Evolutionary conservation across 1,284 basidiomycete genomes (phyloP), one percentile per base, ranked within the genome.

Genomic region (Naganishia albida): DNA sequence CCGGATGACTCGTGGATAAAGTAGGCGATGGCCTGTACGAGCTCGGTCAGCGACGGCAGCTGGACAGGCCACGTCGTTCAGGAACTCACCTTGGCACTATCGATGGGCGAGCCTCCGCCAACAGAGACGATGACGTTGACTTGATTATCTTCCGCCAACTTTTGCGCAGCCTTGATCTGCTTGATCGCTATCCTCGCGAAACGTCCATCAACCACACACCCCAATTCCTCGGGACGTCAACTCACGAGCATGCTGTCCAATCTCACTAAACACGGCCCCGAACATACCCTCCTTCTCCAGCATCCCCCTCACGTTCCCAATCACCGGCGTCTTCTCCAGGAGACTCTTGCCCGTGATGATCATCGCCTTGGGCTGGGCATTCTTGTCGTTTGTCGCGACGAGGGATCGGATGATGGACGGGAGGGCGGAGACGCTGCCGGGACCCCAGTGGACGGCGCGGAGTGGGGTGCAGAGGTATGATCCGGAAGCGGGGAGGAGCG

Each of bases 41-140:
- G 2, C 20, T 7, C 15, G 18, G 44, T 34, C 12, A 50, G 54
- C 25, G 16, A 38, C 25, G 18, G 54, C 20, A 8, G n/a, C 16
- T 52, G 28, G 39, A 20, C 34, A 34, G 34, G 34, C 8, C 34
- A 52, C 16, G 15, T 18, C 0, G 38, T 18, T 25, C 28, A 15
- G 23, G 18, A 16, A 53, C 64, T 43, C 7, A 67, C 69, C 72
- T 90, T 90, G 34, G 87, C 81, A 2, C 87, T 88, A 74, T 91
- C 90, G 66, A 90, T 82, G 13, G 89, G 88, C 1, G 88, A 89
- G 40, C 89, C 90, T 34, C 90, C 90, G 2, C 90, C 90, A 34
- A 91, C 82, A 40, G 88, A 81, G 51, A 90, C 83, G 71, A 90
- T 84, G 46, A 86, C 81, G 72, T 90, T 67, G 60, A 72, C 68